A percentile compares a stretch with the other conserved stretches of the same genome.
phyloP scores from a whole-genome alignment of 2,329 filamentous ascomycete genomes.

The Dryadomyces quercivorus region DNA sequence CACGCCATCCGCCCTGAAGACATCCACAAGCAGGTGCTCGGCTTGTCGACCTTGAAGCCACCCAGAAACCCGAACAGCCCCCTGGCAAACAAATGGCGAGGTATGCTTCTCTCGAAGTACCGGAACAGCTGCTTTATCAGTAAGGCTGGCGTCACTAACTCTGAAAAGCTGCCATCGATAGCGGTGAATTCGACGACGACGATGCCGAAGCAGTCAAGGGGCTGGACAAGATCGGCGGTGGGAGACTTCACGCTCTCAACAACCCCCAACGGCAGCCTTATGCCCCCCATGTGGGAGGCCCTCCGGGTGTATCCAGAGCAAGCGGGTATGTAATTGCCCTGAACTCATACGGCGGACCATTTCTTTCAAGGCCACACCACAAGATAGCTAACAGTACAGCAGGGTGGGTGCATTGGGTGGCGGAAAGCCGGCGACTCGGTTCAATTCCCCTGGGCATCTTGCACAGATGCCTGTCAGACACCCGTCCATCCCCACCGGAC shows the following conservation, averaged over 20 bases:
- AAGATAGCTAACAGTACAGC: not conserved
- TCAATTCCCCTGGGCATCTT: not conserved
- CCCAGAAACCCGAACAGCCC: not conserved
- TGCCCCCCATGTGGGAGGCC: too few relatives aligned
- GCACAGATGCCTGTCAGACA: too few relatives aligned
- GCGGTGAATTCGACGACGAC: constrained; percentile 12
- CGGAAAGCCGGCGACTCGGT: not conserved
- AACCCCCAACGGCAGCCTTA: not conserved
- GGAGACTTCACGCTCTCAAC: constrained; percentile 10
- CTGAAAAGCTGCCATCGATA: constrained; percentile 6
- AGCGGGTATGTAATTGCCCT: not conserved
- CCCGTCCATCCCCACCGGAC: too few relatives aligned
- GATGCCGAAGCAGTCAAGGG: constrained; percentile 12
- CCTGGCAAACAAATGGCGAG: not conserved
- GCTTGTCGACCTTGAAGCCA: not conserved
- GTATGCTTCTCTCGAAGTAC: not conserved
- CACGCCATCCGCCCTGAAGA: not conserved
- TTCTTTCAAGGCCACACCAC: not conserved
- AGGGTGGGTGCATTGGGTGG: not conserved
- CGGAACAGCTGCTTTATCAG: not conserved
- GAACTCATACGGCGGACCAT: not conserved
- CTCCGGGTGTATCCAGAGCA: not conserved
- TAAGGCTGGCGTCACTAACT: not conserved
- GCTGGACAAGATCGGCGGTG: constrained; percentile 9
- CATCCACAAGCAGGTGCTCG: not conserved